A percentile compares a stretch with the other conserved stretches of the same genome.
Conservation (phyloP, 331 rosid species). For the Quercus tomentella region DNA sequence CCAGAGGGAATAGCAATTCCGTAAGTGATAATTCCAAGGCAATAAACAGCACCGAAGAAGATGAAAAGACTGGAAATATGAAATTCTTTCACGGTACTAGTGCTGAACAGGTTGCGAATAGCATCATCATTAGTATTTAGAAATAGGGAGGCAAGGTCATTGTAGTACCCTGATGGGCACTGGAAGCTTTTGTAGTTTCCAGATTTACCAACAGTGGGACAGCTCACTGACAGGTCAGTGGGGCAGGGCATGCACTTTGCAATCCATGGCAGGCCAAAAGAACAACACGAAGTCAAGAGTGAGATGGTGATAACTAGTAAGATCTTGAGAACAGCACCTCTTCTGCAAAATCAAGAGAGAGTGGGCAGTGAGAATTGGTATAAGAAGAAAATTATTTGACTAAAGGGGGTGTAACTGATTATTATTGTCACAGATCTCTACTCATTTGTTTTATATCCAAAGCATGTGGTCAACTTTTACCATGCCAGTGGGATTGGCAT, state of each 20-base stretch:
- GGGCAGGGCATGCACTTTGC: conserved; percentile 71
- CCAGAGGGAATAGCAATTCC: conserved; percentile 92
- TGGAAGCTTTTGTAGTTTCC: conserved; percentile 82
- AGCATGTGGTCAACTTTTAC: neutral
- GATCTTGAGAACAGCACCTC: conserved; percentile 57
- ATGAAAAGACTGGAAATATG: conserved; percentile 53
- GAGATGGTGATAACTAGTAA: conserved; percentile 50
- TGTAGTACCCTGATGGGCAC: conserved; percentile 72
- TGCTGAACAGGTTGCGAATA: conserved; percentile 68
- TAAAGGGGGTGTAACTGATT: neutral
- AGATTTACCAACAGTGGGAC: conserved; percentile 60
- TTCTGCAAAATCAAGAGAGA: conserved; percentile 50
- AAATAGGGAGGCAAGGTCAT: conserved; percentile 89
- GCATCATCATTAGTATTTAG: conserved; percentile 87
- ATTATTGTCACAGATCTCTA: neutral
- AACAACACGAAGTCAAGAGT: conserved; percentile 67
- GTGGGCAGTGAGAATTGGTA: neutral
- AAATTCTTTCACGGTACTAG: conserved; percentile 48
- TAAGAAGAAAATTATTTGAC: neutral
- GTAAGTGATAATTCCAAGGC: conserved; percentile 71
- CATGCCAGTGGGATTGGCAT: neutral
- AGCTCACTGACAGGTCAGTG: conserved; percentile 18
- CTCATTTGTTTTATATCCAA: neutral
- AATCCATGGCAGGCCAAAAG: conserved; percentile 73
- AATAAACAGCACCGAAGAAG: conserved; percentile 58